Evolutionary conservation across 495 filamentous ascomycete species (phyloP).

Genomic region (Massariosphaeria phaeospora): DNA sequence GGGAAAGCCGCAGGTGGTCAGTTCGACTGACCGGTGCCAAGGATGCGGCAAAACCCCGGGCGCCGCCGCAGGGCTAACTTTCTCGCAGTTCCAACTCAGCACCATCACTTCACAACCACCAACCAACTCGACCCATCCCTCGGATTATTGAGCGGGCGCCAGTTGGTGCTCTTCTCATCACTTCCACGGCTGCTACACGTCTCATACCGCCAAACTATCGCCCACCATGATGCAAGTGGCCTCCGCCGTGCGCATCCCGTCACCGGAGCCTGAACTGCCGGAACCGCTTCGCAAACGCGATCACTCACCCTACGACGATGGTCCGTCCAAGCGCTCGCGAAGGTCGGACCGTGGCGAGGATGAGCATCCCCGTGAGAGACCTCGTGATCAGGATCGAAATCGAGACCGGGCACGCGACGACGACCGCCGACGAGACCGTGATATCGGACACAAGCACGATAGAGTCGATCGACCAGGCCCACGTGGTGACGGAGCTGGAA

Average conservation of each 20-base stretch:
- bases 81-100: slow-evolving; percentile 1
- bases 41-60: not conserved
- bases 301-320: slow-evolving; percentile 20
- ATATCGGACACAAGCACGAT: slow-evolving; percentile 7
- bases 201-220: not conserved
- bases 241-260: slow-evolving; percentile 32
- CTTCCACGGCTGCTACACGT: not conserved
- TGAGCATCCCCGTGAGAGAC: slow-evolving; percentile 5
- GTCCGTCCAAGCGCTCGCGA: slow-evolving; percentile 27
- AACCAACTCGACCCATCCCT: not conserved
- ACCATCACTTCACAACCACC: not conserved
- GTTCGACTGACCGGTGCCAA: slow-evolving; percentile 12
- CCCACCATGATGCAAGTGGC: slow-evolving; percentile 21
- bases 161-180: too few species aligned
- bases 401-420: not conserved
- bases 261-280: slow-evolving; percentile 30
- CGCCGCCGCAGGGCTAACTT: not conserved
- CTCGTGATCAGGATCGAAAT: not conserved
- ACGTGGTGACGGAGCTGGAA: not conserved
- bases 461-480: not conserved
- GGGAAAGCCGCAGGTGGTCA: too few species aligned
- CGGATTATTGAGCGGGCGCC: too few species aligned
- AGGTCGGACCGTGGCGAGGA: slow-evolving; percentile 4
- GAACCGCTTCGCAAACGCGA: slow-evolving; percentile 32
- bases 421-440: not conserved